Percentiles rank a stretch among this genome's conserved stretches.
Conservation (phyloP, 2,329 filamentous ascomycete genomes). For the Elsinoe arachidis region DNA sequence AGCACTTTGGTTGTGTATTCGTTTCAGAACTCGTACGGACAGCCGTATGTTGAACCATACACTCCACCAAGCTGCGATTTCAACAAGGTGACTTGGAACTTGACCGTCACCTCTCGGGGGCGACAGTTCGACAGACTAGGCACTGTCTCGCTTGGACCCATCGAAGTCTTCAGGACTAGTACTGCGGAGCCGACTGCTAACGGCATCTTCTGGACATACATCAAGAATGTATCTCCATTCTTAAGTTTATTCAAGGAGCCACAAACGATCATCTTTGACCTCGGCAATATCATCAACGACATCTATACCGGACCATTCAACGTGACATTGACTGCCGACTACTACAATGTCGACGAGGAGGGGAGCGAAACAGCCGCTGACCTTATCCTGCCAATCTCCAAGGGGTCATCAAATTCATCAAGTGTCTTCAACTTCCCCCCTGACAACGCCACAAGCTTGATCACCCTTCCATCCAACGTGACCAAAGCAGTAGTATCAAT, state of each 20-base stretch:
- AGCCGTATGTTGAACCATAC: conserved; percentile 62
- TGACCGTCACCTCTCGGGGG: conserved; percentile 63
- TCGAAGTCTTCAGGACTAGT: conserved; percentile 74
- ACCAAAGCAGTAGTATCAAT: conserved; percentile 65
- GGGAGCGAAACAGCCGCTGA: conserved; percentile 42
- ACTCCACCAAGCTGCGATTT: conserved; percentile 60
- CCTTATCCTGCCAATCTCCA: conserved; percentile 57
- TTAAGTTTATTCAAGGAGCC: conserved; percentile 57
- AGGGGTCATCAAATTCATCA: conserved; percentile 41
- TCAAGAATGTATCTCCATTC: conserved; percentile 71
- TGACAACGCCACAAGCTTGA: conserved; percentile 49
- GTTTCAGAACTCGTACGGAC: conserved; percentile 65
- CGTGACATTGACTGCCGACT: conserved; percentile 64
- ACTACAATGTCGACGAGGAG: conserved; percentile 46
- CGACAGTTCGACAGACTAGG: conserved; percentile 70
- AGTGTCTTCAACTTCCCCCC: conserved; percentile 62
- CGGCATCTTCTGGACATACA: conserved; percentile 67
- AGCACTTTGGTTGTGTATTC: conserved; percentile 59
- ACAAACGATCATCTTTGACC: conserved; percentile 71
- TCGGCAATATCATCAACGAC: conserved; percentile 63
- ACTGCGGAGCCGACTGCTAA: conserved; percentile 66
- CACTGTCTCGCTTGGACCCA: conserved; percentile 65
- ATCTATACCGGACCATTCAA: conserved; percentile 67
- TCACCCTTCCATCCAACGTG: conserved; percentile 58
- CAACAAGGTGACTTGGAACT: conserved; percentile 65